Base-by-base conservation (phyloP, 805 yeast species). In the Candida bentonensis region DNA sequence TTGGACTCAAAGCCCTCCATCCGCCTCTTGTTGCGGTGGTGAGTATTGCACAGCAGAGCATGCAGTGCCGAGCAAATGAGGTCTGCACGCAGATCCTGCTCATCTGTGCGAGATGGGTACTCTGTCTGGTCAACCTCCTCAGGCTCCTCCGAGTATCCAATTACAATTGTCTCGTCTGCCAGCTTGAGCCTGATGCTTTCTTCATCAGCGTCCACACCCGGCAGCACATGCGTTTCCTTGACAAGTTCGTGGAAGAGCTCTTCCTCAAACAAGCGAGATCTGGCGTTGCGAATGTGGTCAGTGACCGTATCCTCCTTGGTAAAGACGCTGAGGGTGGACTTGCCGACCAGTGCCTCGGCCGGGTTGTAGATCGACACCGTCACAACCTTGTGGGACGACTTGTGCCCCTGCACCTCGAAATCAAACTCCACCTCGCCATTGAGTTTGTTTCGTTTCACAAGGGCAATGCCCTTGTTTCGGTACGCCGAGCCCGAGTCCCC, bases 401-500 rank as follows among this genome's bases (percentile, higher is more conserved):
- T 30, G 36, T 30, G 20, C 7, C 36, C 36, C 7, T 11, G 7
- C 17, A 30, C 36, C 17, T 30, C 36, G n/a, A 30, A 30, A 15
- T 30, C 36, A 30, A 30, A 30, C 20, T 30, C 36, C 17, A 30
- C 36, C 7, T 15, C 36, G 17, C 36, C 36, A n/a, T 30, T 30
- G 5, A 15, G 5, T 15, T 30, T 30, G 13, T n/a, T 62, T 45
- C 79, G 76, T 41, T 76, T 72, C 49, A 87, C 62, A 0, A 82
- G 60, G 0, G 94, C 96, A 39, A 80, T 62, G 2, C 96, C 96
- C 50, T 73, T 71, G 52, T 84, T 88, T 46, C 64, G 66, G 54
- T 76, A 85, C 20, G 68, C 73, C 1, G 95, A 83, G 0, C 97
- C 98, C 0, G 94, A 78, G 60, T 88, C 96, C 15, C 82, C 88